Evolutionary conservation across 768 basidiomycete genomes (phyloP), one percentile per base, ranked within the genome.

Genomic region (Kwoniella sp.): DNA sequence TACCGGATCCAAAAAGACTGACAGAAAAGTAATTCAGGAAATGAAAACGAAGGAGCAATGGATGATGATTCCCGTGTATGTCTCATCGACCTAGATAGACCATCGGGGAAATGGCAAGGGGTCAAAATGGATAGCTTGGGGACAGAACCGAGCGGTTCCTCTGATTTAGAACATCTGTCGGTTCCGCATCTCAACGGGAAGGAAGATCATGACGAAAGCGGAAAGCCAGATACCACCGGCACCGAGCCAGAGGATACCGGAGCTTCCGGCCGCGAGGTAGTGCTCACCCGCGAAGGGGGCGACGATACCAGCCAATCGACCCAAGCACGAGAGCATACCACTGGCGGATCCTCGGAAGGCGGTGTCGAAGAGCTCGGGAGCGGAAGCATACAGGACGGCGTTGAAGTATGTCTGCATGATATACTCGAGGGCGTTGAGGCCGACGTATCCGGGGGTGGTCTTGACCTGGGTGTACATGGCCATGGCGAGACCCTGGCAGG

Each of bases 361-460:
- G 0, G 77, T 77, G 44, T 76, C 76, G 66, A 79, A 78, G 15
- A 74, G 60, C 65, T 79, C 79, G 12, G 77, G 77, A 9, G 76
- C 78, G 19, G 75, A 77, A n/a, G 74, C 77, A 63, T 80, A 80
- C 12, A 80, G 68, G 1, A 79, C 70, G n/a, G 79, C 79, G 61
- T 77, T 77, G 69, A 79, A 80, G 64, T 74, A 72, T 69, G 73
- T 76, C 63, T 78, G 77, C 77, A 76, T 76, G 50, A 78, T 69
- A 55, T 78, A 78, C 37, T 76, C 75, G 19, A 73, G 51, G 8
- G 76, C 77, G 65, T 79, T 76, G 36, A 79, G 60, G 3, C 73
- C 77, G 46, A 79, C 77, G 55, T 75, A 79, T 5, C 68, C 75
- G 6, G 69, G 70, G 12, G 75, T 73, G 2, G 70, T 69, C 22